phyloP scores from a whole-genome alignment of 1,284 basidiomycete species.

The Ceratobasidium sp. region DNA sequence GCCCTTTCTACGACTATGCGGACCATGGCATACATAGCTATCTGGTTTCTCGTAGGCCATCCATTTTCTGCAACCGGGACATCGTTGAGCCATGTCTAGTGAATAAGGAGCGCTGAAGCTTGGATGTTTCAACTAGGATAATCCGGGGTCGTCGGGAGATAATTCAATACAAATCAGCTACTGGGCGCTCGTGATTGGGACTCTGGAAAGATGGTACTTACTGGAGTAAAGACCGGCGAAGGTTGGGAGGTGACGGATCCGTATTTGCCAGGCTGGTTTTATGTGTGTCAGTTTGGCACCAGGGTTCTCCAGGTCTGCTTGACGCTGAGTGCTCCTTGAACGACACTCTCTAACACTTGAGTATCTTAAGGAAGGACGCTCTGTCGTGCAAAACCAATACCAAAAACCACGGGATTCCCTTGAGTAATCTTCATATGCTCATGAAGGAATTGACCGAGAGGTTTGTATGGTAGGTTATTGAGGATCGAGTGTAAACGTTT shows the following conservation, averaged over 20 bases:
- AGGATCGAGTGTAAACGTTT: too few relatives aligned
- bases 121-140: too few relatives aligned
- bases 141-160: not conserved
- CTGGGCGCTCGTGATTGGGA: not conserved
- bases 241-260: not conserved
- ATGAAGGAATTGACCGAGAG: too few relatives aligned
- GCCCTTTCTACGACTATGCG: not conserved
- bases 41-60: constrained; percentile 11
- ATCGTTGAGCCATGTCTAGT: not conserved
- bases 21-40: not conserved
- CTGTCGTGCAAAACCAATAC: too few relatives aligned
- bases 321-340: not conserved
- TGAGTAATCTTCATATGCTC: too few relatives aligned
- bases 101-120: not conserved
- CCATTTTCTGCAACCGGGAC: constrained; percentile 15
- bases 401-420: too few relatives aligned
- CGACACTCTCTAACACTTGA: too few relatives aligned
- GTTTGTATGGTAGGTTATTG: too few relatives aligned
- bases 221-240: not conserved
- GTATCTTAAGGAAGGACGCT: too few relatives aligned
- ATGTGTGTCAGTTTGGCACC: not conserved
- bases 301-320: not conserved
- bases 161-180: not conserved
- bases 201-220: not conserved
- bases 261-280: constrained; percentile 6